Evolutionary conservation across 306 rosid species (phyloP).

Genomic region (Acacia acuminata): DNA sequence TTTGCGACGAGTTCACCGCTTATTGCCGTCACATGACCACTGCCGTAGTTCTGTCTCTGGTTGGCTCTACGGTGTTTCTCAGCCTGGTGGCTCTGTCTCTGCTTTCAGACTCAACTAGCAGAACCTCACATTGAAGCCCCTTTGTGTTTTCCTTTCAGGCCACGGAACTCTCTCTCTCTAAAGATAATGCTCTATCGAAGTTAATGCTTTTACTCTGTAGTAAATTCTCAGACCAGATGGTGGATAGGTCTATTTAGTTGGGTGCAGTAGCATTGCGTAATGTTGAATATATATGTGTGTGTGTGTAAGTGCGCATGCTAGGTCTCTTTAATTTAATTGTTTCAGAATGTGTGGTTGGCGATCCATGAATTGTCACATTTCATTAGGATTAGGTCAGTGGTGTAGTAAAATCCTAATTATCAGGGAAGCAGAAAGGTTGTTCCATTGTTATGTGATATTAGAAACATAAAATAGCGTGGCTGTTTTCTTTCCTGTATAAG

Average conservation of each 20-base stretch:
- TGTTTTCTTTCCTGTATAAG: not conserved
- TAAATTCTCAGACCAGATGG: not conserved
- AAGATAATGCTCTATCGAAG: not conserved
- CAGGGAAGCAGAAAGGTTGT: not conserved
- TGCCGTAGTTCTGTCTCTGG: conserved; percentile 49
- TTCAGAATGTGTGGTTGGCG: not conserved
- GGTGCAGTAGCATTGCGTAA: not conserved
- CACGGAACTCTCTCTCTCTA: not conserved
- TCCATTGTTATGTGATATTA: not conserved
- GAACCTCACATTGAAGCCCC: not conserved
- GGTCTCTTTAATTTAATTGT: not conserved
- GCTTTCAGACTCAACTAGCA: conserved; percentile 32
- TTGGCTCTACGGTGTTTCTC: conserved; percentile 48
- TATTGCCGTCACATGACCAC: conserved; percentile 55
- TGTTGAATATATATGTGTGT: not conserved
- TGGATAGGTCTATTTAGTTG: not conserved
- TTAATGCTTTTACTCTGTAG: not conserved
- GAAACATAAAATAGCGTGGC: not conserved
- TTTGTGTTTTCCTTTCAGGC: not conserved
- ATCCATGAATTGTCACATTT: not conserved
- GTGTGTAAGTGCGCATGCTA: not conserved
- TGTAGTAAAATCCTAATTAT: not conserved
- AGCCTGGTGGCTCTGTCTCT: conserved; percentile 44
- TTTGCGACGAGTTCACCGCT: conserved; percentile 51
- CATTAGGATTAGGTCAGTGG: not conserved